phyloP scores from a whole-genome alignment of 2,329 filamentous ascomycete genomes.

The Diplodia seriata region DNA sequence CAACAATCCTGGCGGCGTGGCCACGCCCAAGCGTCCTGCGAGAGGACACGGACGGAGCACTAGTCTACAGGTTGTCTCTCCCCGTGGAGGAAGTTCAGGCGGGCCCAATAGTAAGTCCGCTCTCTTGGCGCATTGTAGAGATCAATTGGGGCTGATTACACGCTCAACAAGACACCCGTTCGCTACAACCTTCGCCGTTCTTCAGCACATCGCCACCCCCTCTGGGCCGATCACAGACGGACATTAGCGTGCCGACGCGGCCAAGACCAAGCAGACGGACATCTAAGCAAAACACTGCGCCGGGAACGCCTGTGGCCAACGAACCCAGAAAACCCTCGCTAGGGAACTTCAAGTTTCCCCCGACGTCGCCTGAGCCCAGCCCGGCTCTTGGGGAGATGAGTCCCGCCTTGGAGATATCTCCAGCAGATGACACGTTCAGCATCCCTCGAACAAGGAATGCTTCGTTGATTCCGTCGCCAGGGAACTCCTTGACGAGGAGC shows the following conservation, averaged over 20 bases:
- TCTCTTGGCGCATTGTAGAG: constrained; percentile 40
- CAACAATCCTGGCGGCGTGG: constrained; percentile 13
- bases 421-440: constrained; percentile 16
- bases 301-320: constrained; percentile 47
- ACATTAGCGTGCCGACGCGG: constrained; percentile 43
- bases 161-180: constrained; percentile 3
- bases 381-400: constrained; percentile 33
- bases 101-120: constrained; percentile 40
- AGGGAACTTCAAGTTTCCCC: constrained; percentile 64
- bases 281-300: constrained; percentile 21
- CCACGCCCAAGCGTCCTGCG: constrained; percentile 53
- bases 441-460: constrained; percentile 18
- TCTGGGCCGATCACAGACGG: constrained; percentile 40
- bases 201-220: constrained; percentile 50
- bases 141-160: not conserved
- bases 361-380: constrained; percentile 40
- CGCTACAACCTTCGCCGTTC: constrained; percentile 52
- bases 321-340: constrained; percentile 50
- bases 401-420: constrained; percentile 30
- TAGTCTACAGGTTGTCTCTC: constrained; percentile 77
- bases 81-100: constrained; percentile 34
- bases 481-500: constrained; percentile 5
- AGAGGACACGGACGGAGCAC: constrained; percentile 78
- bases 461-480: constrained; percentile 4
- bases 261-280: constrained; percentile 35